These are phyloP conservation scores for Wilcoxina mikolae DNA, from an alignment of 495 filamentous ascomycete genomes.

Conservation along the genomic window DNA sequence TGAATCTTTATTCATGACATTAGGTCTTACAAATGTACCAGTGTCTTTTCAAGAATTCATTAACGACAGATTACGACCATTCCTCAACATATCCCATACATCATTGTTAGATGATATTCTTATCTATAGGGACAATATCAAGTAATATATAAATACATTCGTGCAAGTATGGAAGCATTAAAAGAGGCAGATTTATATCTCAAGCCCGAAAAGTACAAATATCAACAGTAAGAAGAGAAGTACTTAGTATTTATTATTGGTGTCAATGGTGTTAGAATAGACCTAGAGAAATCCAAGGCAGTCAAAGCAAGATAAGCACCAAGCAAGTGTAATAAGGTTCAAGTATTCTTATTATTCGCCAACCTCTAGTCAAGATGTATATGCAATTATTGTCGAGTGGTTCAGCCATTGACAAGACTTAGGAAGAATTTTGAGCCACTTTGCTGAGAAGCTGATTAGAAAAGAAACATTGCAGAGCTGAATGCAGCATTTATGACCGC, in stretches of 20 bases:
- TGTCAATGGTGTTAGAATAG: constrained; percentile 24
- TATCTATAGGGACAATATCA: constrained; percentile 17
- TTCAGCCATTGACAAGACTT: not conserved
- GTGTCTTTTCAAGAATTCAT: constrained; percentile 3
- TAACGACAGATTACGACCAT: not conserved
- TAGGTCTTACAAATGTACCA: constrained; percentile 16
- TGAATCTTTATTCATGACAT: constrained; percentile 19
- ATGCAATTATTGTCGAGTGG: not conserved
- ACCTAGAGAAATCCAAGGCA: constrained; percentile 12
- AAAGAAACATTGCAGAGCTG: no score
- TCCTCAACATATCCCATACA: constrained; percentile 16
- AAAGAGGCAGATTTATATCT: constrained; percentile 18
- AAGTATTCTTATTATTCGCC: constrained; percentile 16
- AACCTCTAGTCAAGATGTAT: constrained; percentile 14
- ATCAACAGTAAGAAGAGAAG: not conserved
- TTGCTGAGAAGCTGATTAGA: no score
- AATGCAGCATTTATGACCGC: not conserved
- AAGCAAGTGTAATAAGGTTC: constrained; percentile 12
- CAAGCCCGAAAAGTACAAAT: constrained; percentile 28
- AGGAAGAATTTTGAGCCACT: no score
- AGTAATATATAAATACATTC: constrained; percentile 16
- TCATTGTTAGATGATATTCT: constrained; percentile 27
- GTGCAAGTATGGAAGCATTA: constrained; percentile 1
- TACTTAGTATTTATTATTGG: constrained; percentile 17
- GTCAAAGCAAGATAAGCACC: constrained; percentile 9